These are phyloP conservation scores for Arachis monticola DNA, from an alignment of 331 rosid genomes.

Conservation along the genomic window DNA sequence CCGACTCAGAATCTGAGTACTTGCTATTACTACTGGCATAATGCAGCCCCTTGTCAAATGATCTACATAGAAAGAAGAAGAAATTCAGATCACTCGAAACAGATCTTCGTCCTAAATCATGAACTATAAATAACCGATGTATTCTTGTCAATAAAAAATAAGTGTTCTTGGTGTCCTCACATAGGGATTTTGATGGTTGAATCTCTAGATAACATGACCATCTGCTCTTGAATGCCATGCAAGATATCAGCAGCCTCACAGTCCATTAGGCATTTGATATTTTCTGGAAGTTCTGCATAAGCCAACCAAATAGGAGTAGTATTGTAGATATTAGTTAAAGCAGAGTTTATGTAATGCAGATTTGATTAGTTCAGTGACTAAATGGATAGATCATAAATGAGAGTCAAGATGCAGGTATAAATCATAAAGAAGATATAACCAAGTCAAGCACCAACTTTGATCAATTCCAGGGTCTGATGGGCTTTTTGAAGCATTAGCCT, in stretches of 20 bases:
- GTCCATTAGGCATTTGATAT: conserved; percentile 75
- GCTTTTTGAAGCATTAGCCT: conserved; percentile 49
- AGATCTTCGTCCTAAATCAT: conserved; percentile 7
- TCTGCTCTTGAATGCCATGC: conserved; percentile 74
- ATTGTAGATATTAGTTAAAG: conserved; percentile 4
- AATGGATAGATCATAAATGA: conserved; percentile 19
- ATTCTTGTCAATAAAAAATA: conserved; percentile 28
- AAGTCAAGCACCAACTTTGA: conserved; percentile 59
- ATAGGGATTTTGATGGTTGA: conserved; percentile 69
- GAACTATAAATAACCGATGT: conserved; percentile 15
- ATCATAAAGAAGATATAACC: conserved; percentile 19
- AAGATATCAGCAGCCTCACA: conserved; percentile 75
- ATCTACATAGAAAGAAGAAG: conserved; percentile 50
- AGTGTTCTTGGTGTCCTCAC: conserved; percentile 48
- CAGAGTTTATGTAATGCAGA: conserved; percentile 9
- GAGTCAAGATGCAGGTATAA: conserved; percentile 25
- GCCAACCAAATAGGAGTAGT: conserved; percentile 29
- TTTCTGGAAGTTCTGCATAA: conserved; percentile 73
- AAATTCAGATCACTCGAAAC: conserved; percentile 35
- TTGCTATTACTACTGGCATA: conserved; percentile 65
- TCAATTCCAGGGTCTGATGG: conserved; percentile 64
- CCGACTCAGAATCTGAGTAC: conserved; percentile 53
- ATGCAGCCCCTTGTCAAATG: conserved; percentile 84
- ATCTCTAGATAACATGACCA: conserved; percentile 77
- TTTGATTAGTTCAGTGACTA: neutral